phyloP scores from a whole-genome alignment of 768 basidiomycete genomes.

The Paxillus ammoniavirescens region DNA sequence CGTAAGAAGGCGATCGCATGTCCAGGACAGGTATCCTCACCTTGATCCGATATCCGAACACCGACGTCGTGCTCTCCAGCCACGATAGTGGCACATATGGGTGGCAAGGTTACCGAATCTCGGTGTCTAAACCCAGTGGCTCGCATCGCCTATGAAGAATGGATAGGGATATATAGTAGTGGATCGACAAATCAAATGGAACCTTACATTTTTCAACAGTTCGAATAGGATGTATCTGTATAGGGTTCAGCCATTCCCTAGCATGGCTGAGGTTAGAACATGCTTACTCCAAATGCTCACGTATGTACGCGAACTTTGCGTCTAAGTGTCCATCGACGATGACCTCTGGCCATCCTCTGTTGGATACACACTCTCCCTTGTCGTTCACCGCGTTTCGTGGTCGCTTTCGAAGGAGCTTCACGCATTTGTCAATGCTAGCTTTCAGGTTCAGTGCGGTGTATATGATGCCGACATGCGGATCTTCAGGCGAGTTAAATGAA shows the following conservation, averaged over 20 bases:
- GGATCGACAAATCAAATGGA: not conserved
- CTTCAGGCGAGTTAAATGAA: slow-evolving; percentile 34
- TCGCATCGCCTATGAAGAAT: slow-evolving; percentile 57
- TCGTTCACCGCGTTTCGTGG: slow-evolving; percentile 45
- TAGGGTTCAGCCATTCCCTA: not conserved
- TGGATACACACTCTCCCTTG: slow-evolving; percentile 20
- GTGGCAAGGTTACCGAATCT: slow-evolving; percentile 45
- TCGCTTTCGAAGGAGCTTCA: slow-evolving; percentile 49
- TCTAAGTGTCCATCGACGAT: slow-evolving; percentile 70
- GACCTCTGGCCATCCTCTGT: slow-evolving; percentile 58
- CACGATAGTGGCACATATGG: slow-evolving; percentile 73
- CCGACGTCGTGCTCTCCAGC: slow-evolving; percentile 71
- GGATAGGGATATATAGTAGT: not conserved
- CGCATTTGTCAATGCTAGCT: slow-evolving; percentile 70
- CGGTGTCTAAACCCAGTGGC: slow-evolving; percentile 59
- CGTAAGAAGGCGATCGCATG: slow-evolving; percentile 9
- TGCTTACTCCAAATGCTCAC: slow-evolving; percentile 80
- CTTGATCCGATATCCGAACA: slow-evolving; percentile 90
- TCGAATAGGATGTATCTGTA: slow-evolving; percentile 83
- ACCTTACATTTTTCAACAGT: slow-evolving; percentile 79
- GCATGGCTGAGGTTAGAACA: not conserved
- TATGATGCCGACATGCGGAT: slow-evolving; percentile 81
- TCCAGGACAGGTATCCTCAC: slow-evolving; percentile 33
- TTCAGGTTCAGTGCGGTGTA: slow-evolving; percentile 71
- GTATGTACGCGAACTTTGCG: slow-evolving; percentile 77